phyloP scores from a whole-genome alignment of 1,139 yeast genomes.

The Debaryomyces sp. region DNA sequence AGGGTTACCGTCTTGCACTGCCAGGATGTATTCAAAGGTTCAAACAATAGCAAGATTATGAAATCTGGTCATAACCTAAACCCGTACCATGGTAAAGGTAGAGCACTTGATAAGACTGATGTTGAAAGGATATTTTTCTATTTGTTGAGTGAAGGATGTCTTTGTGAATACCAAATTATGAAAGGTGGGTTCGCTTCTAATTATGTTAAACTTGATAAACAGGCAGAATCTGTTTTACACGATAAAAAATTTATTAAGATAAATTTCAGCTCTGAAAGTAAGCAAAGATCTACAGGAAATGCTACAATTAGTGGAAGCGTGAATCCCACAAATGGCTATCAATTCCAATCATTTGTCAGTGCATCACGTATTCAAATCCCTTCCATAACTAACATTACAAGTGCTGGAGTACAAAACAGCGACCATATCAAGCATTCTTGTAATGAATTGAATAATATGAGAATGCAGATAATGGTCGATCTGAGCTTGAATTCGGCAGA shows the following conservation, averaged over 20 bases:
- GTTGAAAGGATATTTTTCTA: conserved; percentile 83
- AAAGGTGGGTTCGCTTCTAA: conserved; percentile 79
- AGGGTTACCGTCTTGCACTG: conserved; percentile 79
- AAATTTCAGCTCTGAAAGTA: conserved; percentile 23
- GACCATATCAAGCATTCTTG: conserved; percentile 42
- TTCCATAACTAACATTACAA: not conserved
- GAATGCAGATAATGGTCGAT: conserved; percentile 48
- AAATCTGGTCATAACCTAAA: conserved; percentile 63
- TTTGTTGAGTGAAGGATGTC: conserved; percentile 65
- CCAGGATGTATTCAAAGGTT: conserved; percentile 83
- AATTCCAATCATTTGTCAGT: conserved; percentile 28
- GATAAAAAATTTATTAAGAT: conserved; percentile 48
- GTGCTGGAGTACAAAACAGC: not conserved
- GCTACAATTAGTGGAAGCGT: not conserved
- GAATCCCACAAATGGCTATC: not conserved
- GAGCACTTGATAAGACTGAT: conserved; percentile 60
- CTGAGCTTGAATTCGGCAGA: conserved; percentile 40
- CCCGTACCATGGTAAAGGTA: conserved; percentile 73
- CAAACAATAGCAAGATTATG: conserved; percentile 61
- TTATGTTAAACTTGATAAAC: conserved; percentile 64
- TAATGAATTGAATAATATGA: conserved; percentile 45
- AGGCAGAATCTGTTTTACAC: conserved; percentile 48
- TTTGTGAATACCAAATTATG: conserved; percentile 73
- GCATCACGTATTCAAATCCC: conserved; percentile 16
- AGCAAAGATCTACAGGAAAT: conserved; percentile 1